These are phyloP conservation scores for Ustilaginoidea virens DNA, from an alignment of 2,329 filamentous ascomycete species.

Conservation along the genomic window DNA sequence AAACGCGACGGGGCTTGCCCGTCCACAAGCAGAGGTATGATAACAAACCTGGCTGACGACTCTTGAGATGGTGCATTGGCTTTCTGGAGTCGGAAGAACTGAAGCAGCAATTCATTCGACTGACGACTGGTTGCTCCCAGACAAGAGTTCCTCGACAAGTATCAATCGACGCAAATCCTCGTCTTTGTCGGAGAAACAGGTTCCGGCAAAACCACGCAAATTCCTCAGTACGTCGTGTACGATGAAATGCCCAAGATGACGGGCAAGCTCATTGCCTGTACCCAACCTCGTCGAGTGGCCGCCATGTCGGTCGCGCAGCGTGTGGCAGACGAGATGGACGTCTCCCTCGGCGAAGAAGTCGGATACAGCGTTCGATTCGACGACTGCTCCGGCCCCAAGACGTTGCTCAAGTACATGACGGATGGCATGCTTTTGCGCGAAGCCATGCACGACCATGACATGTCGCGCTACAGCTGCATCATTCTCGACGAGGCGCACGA, in stretches of 20 bases:
- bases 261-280: conserved; percentile 88
- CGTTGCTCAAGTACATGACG: conserved; percentile 98
- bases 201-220: conserved; percentile 98
- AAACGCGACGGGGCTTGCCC: conserved; percentile 69
- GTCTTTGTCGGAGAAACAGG: conserved; percentile 98
- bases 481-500: conserved; percentile 99
- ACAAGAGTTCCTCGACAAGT: conserved; percentile 85
- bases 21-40: conserved; percentile 76
- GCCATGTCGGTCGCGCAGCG: conserved; percentile 98
- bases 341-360: conserved; percentile 81
- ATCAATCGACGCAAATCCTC: conserved; percentile 87
- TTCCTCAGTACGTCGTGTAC: conserved; percentile 94
- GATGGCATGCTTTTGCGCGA: conserved; percentile 96
- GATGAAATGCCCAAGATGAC: conserved; percentile 83
- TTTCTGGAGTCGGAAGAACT: no score
- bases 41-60: conserved; percentile 1
- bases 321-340: conserved; percentile 94
- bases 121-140: conserved; percentile 21
- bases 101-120: not conserved
- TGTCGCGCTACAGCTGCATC: conserved; percentile 89
- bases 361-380: conserved; percentile 99
- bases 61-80: not conserved
- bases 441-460: conserved; percentile 87
- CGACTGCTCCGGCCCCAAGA: conserved; percentile 77
- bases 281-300: conserved; percentile 91